Percentiles rank a stretch among this genome's conserved stretches.
Conservation (phyloP, 1,139 yeast species). For the Debaryomyces fabryi region DNA sequence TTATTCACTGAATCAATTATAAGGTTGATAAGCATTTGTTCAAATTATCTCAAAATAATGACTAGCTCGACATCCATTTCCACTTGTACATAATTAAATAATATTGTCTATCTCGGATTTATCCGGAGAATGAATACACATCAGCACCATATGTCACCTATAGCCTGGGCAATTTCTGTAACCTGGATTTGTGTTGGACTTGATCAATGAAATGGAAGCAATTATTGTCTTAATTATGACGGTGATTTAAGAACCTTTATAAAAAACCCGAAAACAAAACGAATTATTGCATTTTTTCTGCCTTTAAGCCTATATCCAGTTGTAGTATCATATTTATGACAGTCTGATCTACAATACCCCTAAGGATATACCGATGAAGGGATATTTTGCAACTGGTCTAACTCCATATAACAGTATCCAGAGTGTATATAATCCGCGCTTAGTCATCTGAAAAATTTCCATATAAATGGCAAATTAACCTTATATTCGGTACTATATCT, state of each 20-base stretch:
- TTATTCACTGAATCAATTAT: too few relatives aligned
- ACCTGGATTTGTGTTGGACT: not conserved
- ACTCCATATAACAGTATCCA: not conserved
- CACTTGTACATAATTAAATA: not conserved
- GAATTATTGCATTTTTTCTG: not conserved
- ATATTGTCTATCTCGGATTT: not conserved
- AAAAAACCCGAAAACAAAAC: not conserved
- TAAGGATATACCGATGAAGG: not conserved
- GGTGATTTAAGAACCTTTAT: not conserved
- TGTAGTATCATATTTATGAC: not conserved
- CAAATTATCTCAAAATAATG: too few relatives aligned
- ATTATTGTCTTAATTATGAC: not conserved
- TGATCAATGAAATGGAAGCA: not conserved
- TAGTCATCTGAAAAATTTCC: slow-evolving; percentile 14
- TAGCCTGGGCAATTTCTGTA: too few relatives aligned
- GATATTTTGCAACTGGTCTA: not conserved
- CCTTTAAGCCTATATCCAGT: too few relatives aligned
- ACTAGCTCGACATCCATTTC: not conserved
- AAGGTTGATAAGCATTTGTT: not conserved
- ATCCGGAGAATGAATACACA: not conserved
- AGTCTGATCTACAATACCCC: not conserved
- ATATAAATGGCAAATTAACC: not conserved
- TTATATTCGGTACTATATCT: not conserved
- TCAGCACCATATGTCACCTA: not conserved
- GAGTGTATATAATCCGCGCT: slow-evolving; percentile 8